These are phyloP conservation scores for Candida mesenterica DNA, from an alignment of 1,139 yeast genomes.

Conservation along the genomic window DNA sequence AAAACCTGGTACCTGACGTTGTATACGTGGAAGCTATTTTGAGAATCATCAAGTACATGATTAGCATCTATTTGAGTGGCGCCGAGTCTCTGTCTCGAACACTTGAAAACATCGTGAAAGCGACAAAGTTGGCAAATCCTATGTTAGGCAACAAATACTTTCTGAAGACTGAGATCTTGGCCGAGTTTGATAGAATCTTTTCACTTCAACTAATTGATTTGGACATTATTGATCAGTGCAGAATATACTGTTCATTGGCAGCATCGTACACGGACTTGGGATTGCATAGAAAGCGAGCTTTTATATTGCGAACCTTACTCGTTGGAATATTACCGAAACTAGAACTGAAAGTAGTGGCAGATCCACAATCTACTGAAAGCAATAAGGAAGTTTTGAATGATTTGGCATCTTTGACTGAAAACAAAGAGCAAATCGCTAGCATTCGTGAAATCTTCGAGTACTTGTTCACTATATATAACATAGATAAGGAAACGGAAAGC, in stretches of 20 bases:
- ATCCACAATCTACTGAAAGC: background rate
- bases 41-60: conserved; percentile 62
- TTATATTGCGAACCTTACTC: conserved; percentile 62
- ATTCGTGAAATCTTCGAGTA: conserved; percentile 34
- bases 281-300: conserved; percentile 64
- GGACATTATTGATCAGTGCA: conserved; percentile 52
- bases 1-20: conserved; percentile 79
- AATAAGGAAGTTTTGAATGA: background rate
- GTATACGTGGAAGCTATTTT: conserved; percentile 74
- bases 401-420: background rate
- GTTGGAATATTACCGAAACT: conserved; percentile 49
- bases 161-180: conserved; percentile 44
- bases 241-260: conserved; percentile 67
- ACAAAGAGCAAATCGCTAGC: conserved; percentile 11
- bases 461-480: conserved; percentile 43
- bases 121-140: conserved; percentile 20
- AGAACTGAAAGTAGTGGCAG: too few species aligned
- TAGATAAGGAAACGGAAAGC: conserved; percentile 31
- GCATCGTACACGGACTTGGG: conserved; percentile 62
- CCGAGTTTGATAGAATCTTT: conserved; percentile 47
- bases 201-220: conserved; percentile 42
- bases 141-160: conserved; percentile 26
- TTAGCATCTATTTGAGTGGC: conserved; percentile 48
- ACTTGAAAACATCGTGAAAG: conserved; percentile 15
- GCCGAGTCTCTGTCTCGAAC: conserved; percentile 28